A percentile compares a stretch with the other conserved stretches of the same genome.
Evolutionary conservation across 805 yeast species (phyloP).

Genomic region (Saturnispora halmiae): DNA sequence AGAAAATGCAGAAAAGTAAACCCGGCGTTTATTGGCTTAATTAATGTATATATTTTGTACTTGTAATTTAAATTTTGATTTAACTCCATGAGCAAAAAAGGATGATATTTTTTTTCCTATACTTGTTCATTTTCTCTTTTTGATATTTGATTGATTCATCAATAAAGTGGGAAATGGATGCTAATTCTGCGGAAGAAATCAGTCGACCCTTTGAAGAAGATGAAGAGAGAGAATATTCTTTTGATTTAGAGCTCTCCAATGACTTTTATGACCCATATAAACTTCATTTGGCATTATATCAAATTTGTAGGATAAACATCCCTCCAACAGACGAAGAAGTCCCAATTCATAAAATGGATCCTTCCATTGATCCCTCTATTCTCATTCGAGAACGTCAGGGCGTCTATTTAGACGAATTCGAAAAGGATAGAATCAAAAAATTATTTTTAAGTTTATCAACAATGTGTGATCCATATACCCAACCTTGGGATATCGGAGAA

Average conservation of each 20-base stretch:
- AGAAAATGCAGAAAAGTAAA: conserved; percentile 35
- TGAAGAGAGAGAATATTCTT: conserved; percentile 16
- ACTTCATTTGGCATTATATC: conserved; percentile 26
- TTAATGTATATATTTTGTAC: too few species aligned
- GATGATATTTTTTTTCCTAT: not conserved
- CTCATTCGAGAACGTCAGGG: conserved; percentile 1
- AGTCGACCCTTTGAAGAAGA: conserved; percentile 10
- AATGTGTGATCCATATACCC: conserved; percentile 56
- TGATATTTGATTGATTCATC: not conserved
- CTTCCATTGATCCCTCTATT: not conserved
- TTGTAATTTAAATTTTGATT: too few species aligned
- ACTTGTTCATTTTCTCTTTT: not conserved
- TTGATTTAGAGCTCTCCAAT: conserved; percentile 17
- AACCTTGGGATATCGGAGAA: conserved; percentile 52
- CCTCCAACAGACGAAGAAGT: conserved; percentile 10
- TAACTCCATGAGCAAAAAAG: too few species aligned
- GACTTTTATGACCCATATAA: conserved; percentile 18
- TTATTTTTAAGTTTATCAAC: conserved; percentile 28
- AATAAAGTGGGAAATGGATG: not conserved
- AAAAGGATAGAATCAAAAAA: conserved; percentile 15
- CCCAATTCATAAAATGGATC: conserved; percentile 7
- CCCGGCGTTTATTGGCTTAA: too few species aligned
- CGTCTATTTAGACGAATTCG: not conserved
- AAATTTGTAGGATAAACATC: conserved; percentile 20
- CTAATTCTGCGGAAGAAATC: not conserved